Conservation (phyloP, 1,284 basidiomycete genomes). For the Leccinum fallax region DNA sequence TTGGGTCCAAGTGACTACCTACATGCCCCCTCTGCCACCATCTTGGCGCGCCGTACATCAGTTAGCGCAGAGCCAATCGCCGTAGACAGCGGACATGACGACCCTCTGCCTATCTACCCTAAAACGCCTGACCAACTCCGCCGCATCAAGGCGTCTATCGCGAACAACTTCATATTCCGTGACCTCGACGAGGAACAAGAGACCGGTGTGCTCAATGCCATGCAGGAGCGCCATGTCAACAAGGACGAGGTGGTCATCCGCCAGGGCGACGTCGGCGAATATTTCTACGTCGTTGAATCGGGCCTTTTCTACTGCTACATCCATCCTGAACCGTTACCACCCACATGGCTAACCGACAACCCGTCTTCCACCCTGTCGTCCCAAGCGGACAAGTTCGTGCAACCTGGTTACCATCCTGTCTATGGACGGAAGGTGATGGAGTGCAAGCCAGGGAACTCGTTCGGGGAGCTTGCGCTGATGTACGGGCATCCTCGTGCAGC, state of each 20-base stretch:
- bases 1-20: conserved; percentile 60
- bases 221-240: conserved; percentile 84
- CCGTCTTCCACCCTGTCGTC: conserved; percentile 39
- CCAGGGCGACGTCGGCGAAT: conserved; percentile 96
- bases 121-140: conserved; percentile 87
- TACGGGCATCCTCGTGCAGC: conserved; percentile 97
- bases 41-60: conserved; percentile 89
- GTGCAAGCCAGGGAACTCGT: conserved; percentile 85
- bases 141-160: conserved; percentile 87
- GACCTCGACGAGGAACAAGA: conserved; percentile 97
- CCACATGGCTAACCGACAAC: conserved; percentile 51
- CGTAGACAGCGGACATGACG: conserved; percentile 69
- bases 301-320: conserved; percentile 91
- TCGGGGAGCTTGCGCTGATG: conserved; percentile 97
- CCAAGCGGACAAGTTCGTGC: conserved; percentile 54
- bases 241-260: conserved; percentile 88
- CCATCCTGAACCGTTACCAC: conserved; percentile 63
- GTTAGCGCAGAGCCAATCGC: conserved; percentile 97
- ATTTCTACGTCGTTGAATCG: conserved; percentile 96
- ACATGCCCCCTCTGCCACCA: conserved; percentile 69
- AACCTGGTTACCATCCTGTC: conserved; percentile 65
- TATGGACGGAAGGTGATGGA: conserved; percentile 85
- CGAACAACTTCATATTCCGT: conserved; percentile 92
- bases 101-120: conserved; percentile 73
- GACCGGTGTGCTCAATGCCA: conserved; percentile 89